These are phyloP conservation scores for Seminavis robusta DNA, from an alignment of 108 stramenopile species.

Conservation along the genomic window DNA sequence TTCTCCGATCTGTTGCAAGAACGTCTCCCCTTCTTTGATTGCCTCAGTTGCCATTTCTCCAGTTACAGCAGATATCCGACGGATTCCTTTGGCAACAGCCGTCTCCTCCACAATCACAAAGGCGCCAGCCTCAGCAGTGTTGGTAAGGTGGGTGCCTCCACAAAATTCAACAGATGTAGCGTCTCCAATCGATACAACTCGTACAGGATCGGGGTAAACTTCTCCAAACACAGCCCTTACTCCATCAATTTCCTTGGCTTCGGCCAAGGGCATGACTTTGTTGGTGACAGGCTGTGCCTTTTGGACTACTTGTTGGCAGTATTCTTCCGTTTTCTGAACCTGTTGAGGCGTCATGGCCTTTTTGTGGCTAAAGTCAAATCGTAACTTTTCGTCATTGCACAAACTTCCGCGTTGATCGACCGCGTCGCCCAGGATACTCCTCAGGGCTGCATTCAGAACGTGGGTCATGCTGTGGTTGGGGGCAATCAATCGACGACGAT, in stretches of 20 bases:
- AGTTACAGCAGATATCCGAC: slow-evolving; percentile 95
- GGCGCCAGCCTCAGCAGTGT: slow-evolving; percentile 90
- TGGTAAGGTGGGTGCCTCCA: slow-evolving; percentile 97
- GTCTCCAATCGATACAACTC: slow-evolving; percentile 90
- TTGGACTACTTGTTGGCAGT: slow-evolving; percentile 75
- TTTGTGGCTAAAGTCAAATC: slow-evolving; percentile 96
- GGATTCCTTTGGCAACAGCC: slow-evolving; percentile 98
- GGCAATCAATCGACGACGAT: slow-evolving; percentile 82
- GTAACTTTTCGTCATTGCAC: slow-evolving; percentile 93
- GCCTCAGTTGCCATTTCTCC: slow-evolving; percentile 79
- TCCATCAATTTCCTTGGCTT: slow-evolving; percentile 85
- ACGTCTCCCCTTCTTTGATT: slow-evolving; percentile 58
- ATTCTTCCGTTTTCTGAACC: slow-evolving; percentile 79
- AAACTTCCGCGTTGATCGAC: slow-evolving; percentile 89
- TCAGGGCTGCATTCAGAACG: slow-evolving; percentile 96
- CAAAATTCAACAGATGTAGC: slow-evolving; percentile 94
- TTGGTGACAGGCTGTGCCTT: slow-evolving; percentile 62
- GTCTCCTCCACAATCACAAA: slow-evolving; percentile 95
- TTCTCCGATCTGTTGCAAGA: slow-evolving; percentile 41
- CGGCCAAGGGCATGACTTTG: slow-evolving; percentile 66
- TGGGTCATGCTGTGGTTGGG: slow-evolving; percentile 99
- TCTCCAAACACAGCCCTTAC: slow-evolving; percentile 98
- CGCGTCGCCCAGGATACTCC: slow-evolving; percentile 79
- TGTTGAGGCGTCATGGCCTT: slow-evolving; percentile 82
- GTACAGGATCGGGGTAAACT: slow-evolving; percentile 98